phyloP scores from a whole-genome alignment of 352 stramenopile species.

The Lagenidium giganteum region DNA sequence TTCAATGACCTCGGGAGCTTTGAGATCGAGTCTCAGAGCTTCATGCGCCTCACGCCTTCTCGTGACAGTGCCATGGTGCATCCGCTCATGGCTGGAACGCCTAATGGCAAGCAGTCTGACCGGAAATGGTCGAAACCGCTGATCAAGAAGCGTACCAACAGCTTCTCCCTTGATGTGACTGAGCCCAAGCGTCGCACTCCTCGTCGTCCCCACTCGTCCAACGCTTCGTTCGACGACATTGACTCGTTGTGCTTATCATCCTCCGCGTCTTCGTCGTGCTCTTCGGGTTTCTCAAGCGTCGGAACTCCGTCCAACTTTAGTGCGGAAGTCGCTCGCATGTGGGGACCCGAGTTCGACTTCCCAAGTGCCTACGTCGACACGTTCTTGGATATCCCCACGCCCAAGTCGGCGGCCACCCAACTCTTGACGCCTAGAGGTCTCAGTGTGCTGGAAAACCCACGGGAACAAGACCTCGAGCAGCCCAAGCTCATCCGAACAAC shows the following conservation, averaged over 20 bases:
- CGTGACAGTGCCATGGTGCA: not conserved
- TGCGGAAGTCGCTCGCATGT: constrained; percentile 38
- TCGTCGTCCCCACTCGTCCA: constrained; percentile 49
- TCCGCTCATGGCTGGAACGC: constrained; percentile 1
- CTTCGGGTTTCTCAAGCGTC: constrained; percentile 44
- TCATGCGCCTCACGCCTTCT: constrained; percentile 37
- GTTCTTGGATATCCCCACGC: constrained; percentile 69
- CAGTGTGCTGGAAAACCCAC: constrained; percentile 5
- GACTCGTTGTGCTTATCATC: constrained; percentile 24
- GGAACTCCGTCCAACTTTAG: constrained; percentile 69
- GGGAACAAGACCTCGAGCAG: constrained; percentile 26
- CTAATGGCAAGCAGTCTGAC: constrained; percentile 2
- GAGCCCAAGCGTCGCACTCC: constrained; percentile 63
- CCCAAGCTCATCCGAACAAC: constrained; percentile 58
- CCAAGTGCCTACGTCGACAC: constrained; percentile 48
- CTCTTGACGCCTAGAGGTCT: constrained; percentile 6
- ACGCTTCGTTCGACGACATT: constrained; percentile 53
- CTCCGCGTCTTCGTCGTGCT: constrained; percentile 9
- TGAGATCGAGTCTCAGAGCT: constrained; percentile 65
- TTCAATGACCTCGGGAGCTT: constrained; percentile 62
- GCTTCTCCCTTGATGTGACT: constrained; percentile 44
- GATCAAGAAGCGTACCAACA: constrained; percentile 62
- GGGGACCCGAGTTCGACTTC: constrained; percentile 64
- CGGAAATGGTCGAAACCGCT: constrained; percentile 29
- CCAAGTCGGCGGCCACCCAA: constrained; percentile 30